A percentile compares a stretch with the other conserved stretches of the same genome.
These are phyloP conservation scores for Trichoderma sp. DNA, from an alignment of 2,329 filamentous ascomycete genomes.

Conservation along the genomic window DNA sequence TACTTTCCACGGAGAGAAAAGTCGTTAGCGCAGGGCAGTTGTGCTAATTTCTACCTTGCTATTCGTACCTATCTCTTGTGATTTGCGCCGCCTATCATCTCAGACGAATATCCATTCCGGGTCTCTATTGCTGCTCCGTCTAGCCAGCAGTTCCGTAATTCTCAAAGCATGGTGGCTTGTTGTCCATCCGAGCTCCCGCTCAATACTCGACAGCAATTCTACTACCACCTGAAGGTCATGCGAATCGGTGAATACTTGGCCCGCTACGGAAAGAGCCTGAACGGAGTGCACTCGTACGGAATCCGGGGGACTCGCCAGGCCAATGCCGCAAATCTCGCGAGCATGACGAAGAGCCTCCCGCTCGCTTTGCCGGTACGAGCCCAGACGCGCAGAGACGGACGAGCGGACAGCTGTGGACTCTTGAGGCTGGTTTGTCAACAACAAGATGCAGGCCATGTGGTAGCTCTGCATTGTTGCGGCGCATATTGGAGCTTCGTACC, in stretches of 20 bases:
- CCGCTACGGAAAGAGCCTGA: constrained; percentile 9
- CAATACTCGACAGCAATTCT: constrained; percentile 1
- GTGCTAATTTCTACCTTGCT: neutral
- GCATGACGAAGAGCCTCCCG: constrained; percentile 16
- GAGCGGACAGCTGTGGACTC: constrained; percentile 20
- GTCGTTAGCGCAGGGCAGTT: neutral
- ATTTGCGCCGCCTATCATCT: too few species aligned
- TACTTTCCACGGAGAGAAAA: neutral
- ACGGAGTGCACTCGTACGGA: constrained; percentile 20
- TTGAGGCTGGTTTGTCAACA: constrained; percentile 22
- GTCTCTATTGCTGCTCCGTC: neutral
- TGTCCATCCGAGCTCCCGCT: constrained; percentile 20
- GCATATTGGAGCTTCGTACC: constrained; percentile 22
- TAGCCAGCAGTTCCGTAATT: constrained; percentile 11
- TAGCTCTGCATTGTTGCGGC: constrained; percentile 23
- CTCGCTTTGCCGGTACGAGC: constrained; percentile 22
- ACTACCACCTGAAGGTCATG: constrained; percentile 6
- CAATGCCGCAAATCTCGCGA: constrained; percentile 22
- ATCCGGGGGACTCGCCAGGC: constrained; percentile 8
- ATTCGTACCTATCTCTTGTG: too few species aligned
- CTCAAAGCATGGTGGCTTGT: constrained; percentile 20
- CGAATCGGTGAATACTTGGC: constrained; percentile 16
- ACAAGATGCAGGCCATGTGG: constrained; percentile 21
- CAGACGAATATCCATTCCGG: constrained; percentile 18
- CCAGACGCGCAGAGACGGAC: constrained; percentile 13